A percentile compares a stretch with the other conserved stretches of the same genome.
Evolutionary conservation across 805 yeast genomes (phyloP).

Genomic region (Myxozyma geophila): DNA sequence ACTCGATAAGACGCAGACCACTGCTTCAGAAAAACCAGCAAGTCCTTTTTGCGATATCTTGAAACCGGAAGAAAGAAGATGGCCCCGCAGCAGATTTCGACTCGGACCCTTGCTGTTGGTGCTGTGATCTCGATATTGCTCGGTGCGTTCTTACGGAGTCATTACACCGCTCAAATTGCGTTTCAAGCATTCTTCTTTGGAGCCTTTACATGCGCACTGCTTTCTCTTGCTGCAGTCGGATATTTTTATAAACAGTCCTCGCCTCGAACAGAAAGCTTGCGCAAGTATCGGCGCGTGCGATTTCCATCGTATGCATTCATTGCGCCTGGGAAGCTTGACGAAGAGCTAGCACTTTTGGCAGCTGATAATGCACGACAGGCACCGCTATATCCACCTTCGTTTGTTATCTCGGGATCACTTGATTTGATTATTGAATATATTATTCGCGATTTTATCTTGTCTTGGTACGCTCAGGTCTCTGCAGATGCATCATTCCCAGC

Average conservation of each 20-base stretch:
- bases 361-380: constrained; percentile 19
- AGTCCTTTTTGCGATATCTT: not conserved
- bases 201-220: constrained; percentile 16
- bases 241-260: constrained; percentile 32
- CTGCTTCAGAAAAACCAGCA: not conserved
- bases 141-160: constrained; percentile 22
- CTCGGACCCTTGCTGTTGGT: not conserved
- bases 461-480: constrained; percentile 61
- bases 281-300: constrained; percentile 24
- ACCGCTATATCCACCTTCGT: constrained; percentile 53
- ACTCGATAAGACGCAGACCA: constrained; percentile 5
- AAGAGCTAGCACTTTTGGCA: constrained; percentile 21
- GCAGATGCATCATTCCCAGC: constrained; percentile 49
- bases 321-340: constrained; percentile 17
- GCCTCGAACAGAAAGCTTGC: constrained; percentile 17
- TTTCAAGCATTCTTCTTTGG: constrained; percentile 29
- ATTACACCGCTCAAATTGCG: constrained; percentile 30
- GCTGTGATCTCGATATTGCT: constrained; percentile 15
- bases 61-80: not conserved
- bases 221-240: constrained; percentile 33
- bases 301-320: constrained; percentile 36
- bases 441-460: constrained; percentile 56
- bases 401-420: constrained; percentile 57
- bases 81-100: constrained; percentile 7
- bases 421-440: constrained; percentile 56